Percentiles rank a stretch among this genome's conserved stretches.
Evolutionary conservation across 2,329 filamentous ascomycete species (phyloP).

Genomic region (Aspergillus bombycis): DNA sequence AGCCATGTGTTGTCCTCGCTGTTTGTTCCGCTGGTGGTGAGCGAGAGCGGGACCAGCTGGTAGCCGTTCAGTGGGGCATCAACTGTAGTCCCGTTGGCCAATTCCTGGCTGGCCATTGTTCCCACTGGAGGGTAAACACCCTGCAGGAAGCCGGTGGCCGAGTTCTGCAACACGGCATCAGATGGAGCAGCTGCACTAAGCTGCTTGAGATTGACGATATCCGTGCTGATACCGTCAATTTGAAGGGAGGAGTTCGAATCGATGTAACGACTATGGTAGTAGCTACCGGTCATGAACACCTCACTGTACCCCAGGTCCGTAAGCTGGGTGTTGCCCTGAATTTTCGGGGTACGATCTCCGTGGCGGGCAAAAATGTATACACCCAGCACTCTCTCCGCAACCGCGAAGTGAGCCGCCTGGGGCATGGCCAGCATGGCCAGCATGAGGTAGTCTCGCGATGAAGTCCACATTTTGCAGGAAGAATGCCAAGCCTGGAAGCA

Average conservation of each 20-base stretch:
- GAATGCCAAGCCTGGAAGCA: not conserved
- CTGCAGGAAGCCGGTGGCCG: conserved; percentile 78
- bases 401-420: not conserved
- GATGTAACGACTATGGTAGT: conserved; percentile 76
- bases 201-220: conserved; percentile 69
- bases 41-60: conserved; percentile 76
- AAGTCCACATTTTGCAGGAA: not conserved
- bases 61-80: conserved; percentile 73
- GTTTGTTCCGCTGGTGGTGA: conserved; percentile 14
- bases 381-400: not conserved
- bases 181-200: conserved; percentile 70
- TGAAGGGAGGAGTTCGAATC: conserved; percentile 57
- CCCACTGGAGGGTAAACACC: conserved; percentile 80
- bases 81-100: conserved; percentile 70
- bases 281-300: not conserved
- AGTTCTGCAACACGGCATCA: conserved; percentile 75
- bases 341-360: not conserved
- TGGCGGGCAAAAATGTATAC: not conserved
- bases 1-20: conserved; percentile 9
- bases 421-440: not conserved
- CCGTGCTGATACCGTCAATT: conserved; percentile 66
- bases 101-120: conserved; percentile 56
- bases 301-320: not conserved
- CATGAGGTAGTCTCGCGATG: not conserved
- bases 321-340: not conserved